phyloP scores from a whole-genome alignment of 768 basidiomycete species.

The Heimioporus sp. region DNA sequence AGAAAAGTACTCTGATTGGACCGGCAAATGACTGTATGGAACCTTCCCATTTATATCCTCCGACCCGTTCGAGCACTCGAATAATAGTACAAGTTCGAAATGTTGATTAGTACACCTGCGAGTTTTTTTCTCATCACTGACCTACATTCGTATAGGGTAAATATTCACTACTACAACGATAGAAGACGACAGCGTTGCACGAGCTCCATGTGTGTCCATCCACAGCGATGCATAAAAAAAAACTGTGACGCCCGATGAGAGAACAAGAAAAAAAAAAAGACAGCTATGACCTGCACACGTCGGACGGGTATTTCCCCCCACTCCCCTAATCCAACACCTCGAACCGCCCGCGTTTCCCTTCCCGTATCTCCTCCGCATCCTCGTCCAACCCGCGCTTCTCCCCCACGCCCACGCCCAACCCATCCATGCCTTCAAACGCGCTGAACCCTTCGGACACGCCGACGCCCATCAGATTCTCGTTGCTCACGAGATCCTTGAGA shows the following conservation, averaged over 20 bases:
- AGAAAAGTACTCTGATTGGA: too few species aligned
- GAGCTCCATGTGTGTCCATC: slow-evolving; percentile 4
- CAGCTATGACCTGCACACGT: neutral
- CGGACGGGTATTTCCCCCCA: slow-evolving; percentile 24
- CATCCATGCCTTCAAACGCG: slow-evolving; percentile 16
- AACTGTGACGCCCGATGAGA: neutral
- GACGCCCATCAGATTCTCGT: slow-evolving; percentile 54
- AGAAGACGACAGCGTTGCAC: neutral
- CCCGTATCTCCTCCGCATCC: slow-evolving; percentile 34
- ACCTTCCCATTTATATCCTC: too few species aligned
- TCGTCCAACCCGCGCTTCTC: slow-evolving; percentile 40
- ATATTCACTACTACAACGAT: neutral
- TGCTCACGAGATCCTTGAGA: slow-evolving; percentile 67
- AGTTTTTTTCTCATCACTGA: neutral
- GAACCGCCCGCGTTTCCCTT: slow-evolving; percentile 58
- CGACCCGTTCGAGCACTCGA: too few species aligned
- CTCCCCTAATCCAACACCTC: slow-evolving; percentile 52
- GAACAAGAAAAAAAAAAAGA: neutral
- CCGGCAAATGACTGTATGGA: too few species aligned
- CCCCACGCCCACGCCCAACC: slow-evolving; percentile 21
- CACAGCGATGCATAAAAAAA: slow-evolving; percentile 6
- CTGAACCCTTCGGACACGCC: slow-evolving; percentile 30
- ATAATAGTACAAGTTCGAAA: too few species aligned
- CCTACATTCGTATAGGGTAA: slow-evolving; percentile 24
- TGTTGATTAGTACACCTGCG: too few species aligned